Percentiles rank a stretch among this genome's conserved stretches.
Evolutionary conservation across 1,284 basidiomycete species (phyloP).

Genomic region (Pseudozyma pruni): DNA sequence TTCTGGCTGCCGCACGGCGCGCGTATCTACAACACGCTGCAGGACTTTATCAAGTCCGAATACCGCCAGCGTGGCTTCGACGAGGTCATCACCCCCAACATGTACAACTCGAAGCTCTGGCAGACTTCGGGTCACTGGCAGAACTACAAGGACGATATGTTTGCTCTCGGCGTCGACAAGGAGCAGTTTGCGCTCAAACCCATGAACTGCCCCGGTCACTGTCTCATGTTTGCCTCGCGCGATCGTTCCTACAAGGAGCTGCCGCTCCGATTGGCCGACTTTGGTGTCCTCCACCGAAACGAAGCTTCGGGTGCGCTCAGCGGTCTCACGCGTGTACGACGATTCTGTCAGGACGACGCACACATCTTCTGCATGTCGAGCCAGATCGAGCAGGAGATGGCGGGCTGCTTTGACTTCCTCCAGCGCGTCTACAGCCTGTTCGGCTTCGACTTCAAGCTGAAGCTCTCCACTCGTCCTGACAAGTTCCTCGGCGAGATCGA

Average conservation of each 20-base stretch:
- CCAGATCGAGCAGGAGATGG: constrained; percentile 88
- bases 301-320: constrained; percentile 95
- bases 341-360: constrained; percentile 97
- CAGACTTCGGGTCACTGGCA: constrained; percentile 98
- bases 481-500: constrained; percentile 90
- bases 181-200: constrained; percentile 79
- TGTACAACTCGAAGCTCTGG: constrained; percentile 97
- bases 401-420: constrained; percentile 91
- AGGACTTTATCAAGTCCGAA: constrained; percentile 78
- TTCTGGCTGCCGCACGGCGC: constrained; percentile 99
- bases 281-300: constrained; percentile 96
- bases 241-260: constrained; percentile 96
- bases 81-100: constrained; percentile 91
- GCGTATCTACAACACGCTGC: constrained; percentile 92
- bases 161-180: constrained; percentile 90
- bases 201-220: constrained; percentile 99
- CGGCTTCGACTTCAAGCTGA: constrained; percentile 94
- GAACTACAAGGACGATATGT: constrained; percentile 92
- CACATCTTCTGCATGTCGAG: constrained; percentile 97
- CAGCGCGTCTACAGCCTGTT: constrained; percentile 89
- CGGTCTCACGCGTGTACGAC: constrained; percentile 89
- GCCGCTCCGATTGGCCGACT: constrained; percentile 96
- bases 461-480: constrained; percentile 94
- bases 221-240: constrained; percentile 91
- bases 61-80: constrained; percentile 71